Evolutionary conservation across 1,284 basidiomycete species (phyloP).

Genomic region (Sanghuangporus sanghuang): DNA sequence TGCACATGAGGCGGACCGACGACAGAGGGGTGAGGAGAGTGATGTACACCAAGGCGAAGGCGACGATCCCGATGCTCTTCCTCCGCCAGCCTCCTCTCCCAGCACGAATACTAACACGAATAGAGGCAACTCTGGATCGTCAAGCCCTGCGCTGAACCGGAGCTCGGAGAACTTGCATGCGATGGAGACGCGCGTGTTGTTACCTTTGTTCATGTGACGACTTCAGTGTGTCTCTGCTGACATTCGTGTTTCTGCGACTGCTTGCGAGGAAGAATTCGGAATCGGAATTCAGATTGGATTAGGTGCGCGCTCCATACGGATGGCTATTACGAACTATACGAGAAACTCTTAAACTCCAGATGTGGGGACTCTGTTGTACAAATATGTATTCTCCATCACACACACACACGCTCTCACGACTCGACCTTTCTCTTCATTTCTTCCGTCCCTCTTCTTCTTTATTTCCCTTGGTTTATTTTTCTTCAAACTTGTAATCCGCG

Average conservation of each 20-base stretch:
- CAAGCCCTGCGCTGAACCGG: neutral
- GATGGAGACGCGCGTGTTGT: neutral
- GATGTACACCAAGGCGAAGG: neutral
- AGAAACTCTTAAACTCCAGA: neutral
- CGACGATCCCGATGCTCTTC: constrained; percentile 8
- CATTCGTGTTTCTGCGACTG: neutral
- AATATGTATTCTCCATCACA: neutral
- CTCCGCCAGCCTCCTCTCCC: neutral
- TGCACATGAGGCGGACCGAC: neutral
- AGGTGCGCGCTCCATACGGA: neutral
- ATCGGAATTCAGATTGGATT: neutral
- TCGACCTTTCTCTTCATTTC: too few relatives aligned
- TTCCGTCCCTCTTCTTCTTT: too few relatives aligned
- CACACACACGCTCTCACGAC: too few relatives aligned
- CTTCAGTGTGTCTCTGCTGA: neutral
- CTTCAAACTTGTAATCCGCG: neutral
- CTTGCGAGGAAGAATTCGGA: neutral
- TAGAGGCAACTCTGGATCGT: neutral
- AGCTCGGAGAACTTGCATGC: neutral
- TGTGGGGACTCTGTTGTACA: neutral
- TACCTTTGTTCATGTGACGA: neutral
- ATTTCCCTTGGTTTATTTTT: too few relatives aligned
- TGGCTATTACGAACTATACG: neutral
- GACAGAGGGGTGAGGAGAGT: neutral
- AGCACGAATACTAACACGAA: neutral